Base-by-base conservation (phyloP, 352 stramenopile genomes). In the Pythium coloratum region DNA sequence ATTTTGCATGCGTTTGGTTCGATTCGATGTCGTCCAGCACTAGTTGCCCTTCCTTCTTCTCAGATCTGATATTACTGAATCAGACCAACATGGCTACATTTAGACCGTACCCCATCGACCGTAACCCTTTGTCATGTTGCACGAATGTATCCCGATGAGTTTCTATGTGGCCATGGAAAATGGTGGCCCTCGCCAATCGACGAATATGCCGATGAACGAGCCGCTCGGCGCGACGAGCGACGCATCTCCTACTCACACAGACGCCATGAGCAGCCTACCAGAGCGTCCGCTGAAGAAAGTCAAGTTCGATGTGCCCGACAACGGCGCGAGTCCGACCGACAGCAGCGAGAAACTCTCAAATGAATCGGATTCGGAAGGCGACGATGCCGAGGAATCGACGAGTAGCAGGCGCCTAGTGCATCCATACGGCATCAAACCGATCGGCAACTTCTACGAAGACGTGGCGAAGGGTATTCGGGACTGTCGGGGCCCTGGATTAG, bases 361-460 rank as follows among this genome's bases (percentile, higher is more conserved):
- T 50, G 60, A 64, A 10, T 54, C 46, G 20, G 51, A 58, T 34
- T 36, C 56, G 5, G 40, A 30, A 6, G 18, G 28, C 2, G 32
- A 32, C 3, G 2, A 46, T 12, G 18, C 13, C n/a, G 7, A 8
- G 55, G 24, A 33, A 26, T 9, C 47, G 14, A 32, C 55, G 5
- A 53, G 13, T 0, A 55, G 63, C n/a, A 24, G 51, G 36, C 71
- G 75, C 24, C 66, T 92, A 47, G 61, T 67, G 56, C 89, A 96
- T 62, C 88, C 89, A 26, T 89, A 86, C 53, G 88, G 88, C 51
- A 77, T 96, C 40, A 91, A 95, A 55, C 89, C 89, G 1, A 76
- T 91, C 62, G 89, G 89, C 59, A 96, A 96, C 50, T 89, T 76
- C 71, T 92, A 82, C 40, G 84, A 84, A 47, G 86, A 94, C 61